Conservation (phyloP, 1,139 yeast genomes). For the Magnusiomyces tetraspermus region DNA sequence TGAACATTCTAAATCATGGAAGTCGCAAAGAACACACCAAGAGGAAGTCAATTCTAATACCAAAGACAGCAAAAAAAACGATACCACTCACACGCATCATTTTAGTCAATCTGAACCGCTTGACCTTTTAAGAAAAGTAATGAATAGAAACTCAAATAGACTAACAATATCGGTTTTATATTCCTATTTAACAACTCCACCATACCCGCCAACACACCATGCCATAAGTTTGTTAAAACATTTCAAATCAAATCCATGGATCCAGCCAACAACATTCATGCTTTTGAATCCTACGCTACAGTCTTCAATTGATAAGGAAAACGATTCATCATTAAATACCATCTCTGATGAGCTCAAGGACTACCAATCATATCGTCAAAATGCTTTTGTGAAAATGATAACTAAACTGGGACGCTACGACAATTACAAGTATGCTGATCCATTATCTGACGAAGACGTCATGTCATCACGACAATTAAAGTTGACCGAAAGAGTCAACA, state of each 20-base stretch:
- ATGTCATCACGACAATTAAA: neutral
- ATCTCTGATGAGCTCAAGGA: neutral
- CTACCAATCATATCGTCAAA: neutral
- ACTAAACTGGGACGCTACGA: neutral
- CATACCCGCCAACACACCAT: constrained; percentile 10
- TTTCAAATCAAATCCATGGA: neutral
- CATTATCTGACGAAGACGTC: neutral
- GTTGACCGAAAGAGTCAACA: neutral
- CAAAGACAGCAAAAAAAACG: too few species aligned
- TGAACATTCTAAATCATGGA: too few species aligned
- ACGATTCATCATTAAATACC: neutral
- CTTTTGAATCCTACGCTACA: neutral
- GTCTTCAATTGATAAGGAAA: too few species aligned
- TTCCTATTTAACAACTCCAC: constrained; percentile 5
- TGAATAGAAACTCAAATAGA: constrained; percentile 1
- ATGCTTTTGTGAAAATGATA: neutral
- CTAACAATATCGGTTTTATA: constrained; percentile 1
- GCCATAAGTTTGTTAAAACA: neutral
- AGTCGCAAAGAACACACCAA: too few species aligned
- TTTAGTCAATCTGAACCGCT: constrained; percentile 4
- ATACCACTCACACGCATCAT: too few species aligned
- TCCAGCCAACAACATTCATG: neutral
- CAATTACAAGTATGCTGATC: neutral
- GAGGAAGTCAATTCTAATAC: neutral
- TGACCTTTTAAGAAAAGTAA: constrained; percentile 4